These are phyloP conservation scores for Lenwebbia sp. DNA, from an alignment of 345 rosid genomes.

Conservation along the genomic window DNA sequence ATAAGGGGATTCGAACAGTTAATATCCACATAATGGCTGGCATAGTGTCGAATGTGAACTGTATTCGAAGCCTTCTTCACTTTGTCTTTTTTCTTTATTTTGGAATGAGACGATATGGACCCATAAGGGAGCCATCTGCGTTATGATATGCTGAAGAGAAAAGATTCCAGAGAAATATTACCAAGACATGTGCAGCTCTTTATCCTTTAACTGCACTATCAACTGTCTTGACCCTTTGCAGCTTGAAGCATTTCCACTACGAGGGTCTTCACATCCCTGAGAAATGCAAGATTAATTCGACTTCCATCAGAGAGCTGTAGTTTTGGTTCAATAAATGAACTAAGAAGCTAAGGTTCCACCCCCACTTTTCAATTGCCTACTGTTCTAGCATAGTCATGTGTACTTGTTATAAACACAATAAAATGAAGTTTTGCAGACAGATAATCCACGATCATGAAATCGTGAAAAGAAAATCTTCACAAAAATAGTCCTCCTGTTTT, in stretches of 20 bases:
- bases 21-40: neutral
- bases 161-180: neutral
- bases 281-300: neutral
- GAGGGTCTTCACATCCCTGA: conserved; percentile 84
- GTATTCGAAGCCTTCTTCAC: neutral
- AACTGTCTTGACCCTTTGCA: conserved; percentile 33
- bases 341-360: neutral
- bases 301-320: neutral
- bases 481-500: neutral
- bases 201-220: neutral
- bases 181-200: neutral
- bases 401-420: neutral
- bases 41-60: neutral
- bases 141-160: neutral
- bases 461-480: neutral
- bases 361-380: neutral
- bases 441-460: neutral
- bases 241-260: conserved; percentile 90
- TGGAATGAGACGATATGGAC: neutral
- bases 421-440: neutral
- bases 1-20: neutral
- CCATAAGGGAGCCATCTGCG: neutral
- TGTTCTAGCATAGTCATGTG: neutral
- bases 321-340: neutral
- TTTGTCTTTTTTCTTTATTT: neutral